Evolutionary conservation across 768 basidiomycete genomes (phyloP).

Genomic region (Pulveroboletus sp.): DNA sequence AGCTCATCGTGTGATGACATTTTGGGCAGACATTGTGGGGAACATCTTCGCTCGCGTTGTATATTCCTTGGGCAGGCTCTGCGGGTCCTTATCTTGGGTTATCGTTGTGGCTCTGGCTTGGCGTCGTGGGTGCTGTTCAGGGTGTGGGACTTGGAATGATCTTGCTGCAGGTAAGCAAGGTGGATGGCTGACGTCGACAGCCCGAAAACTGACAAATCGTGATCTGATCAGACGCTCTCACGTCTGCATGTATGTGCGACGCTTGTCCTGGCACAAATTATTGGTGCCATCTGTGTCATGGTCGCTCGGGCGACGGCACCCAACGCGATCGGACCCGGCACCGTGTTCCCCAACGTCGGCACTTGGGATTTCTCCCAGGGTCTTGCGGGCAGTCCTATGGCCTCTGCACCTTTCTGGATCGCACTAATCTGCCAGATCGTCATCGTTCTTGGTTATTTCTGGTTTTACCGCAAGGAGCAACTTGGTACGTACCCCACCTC

Average conservation of each 20-base stretch:
- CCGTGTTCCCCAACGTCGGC: slow-evolving; percentile 89
- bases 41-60: slow-evolving; percentile 87
- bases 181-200: background rate
- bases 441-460: slow-evolving; percentile 90
- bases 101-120: slow-evolving; percentile 92
- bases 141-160: slow-evolving; percentile 95
- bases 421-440: slow-evolving; percentile 76
- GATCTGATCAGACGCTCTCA: slow-evolving; percentile 62
- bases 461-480: slow-evolving; percentile 97
- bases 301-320: slow-evolving; percentile 89
- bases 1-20: slow-evolving; percentile 1
- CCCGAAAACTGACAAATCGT: background rate
- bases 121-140: slow-evolving; percentile 90
- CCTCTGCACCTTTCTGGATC: slow-evolving; percentile 84
- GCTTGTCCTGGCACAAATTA: slow-evolving; percentile 84
- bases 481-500: slow-evolving; percentile 34
- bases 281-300: slow-evolving; percentile 91
- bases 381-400: slow-evolving; percentile 75
- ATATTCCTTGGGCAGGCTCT: slow-evolving; percentile 89
- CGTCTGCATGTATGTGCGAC: slow-evolving; percentile 94
- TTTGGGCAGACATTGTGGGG: slow-evolving; percentile 81
- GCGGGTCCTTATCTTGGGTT: slow-evolving; percentile 88
- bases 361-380: slow-evolving; percentile 86
- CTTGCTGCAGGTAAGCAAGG: slow-evolving; percentile 54
- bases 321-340: slow-evolving; percentile 82